These are phyloP conservation scores for Fusarium cicatricum DNA, from an alignment of 2,329 filamentous ascomycete genomes.

Conservation along the genomic window DNA sequence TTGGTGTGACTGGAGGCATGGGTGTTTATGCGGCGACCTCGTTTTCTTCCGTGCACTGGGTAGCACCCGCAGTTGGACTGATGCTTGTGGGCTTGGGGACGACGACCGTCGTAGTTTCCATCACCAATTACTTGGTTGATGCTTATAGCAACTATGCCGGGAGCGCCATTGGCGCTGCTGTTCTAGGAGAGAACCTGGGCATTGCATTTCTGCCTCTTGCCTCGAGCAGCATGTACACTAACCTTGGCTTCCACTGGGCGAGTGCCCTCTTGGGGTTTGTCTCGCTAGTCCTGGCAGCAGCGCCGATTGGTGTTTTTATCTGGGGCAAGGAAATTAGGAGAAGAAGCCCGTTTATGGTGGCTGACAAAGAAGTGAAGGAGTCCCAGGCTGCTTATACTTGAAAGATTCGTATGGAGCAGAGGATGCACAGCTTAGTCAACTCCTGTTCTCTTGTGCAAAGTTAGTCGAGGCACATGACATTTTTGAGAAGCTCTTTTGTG, in stretches of 20 bases:
- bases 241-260: slow-evolving; percentile 28
- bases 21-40: slow-evolving; percentile 29
- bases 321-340: slow-evolving; percentile 27
- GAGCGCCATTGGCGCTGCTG: slow-evolving; percentile 21
- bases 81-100: slow-evolving; percentile 24
- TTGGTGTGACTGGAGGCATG: slow-evolving; percentile 22
- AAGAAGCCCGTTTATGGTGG: slow-evolving; percentile 25
- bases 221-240: slow-evolving; percentile 26
- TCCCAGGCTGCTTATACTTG: too few relatives aligned
- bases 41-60: slow-evolving; percentile 14
- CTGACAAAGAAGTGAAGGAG: too few relatives aligned
- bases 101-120: slow-evolving; percentile 21
- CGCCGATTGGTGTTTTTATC: slow-evolving; percentile 20
- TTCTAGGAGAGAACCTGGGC: slow-evolving; percentile 20
- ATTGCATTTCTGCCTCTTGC: slow-evolving; percentile 26
- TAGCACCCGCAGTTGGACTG: slow-evolving; percentile 13
- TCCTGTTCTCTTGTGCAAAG: too few relatives aligned
- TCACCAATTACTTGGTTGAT: slow-evolving; percentile 26
- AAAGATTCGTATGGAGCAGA: too few relatives aligned
- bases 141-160: slow-evolving; percentile 28
- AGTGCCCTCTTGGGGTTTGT: slow-evolving; percentile 21
- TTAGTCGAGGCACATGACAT: too few relatives aligned
- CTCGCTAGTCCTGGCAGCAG: slow-evolving; percentile 16
- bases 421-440: too few relatives aligned
- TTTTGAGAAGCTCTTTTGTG: too few relatives aligned